A percentile compares a stretch with the other conserved stretches of the same genome.
These are phyloP conservation scores for Penicillium samsonianum DNA, from an alignment of 495 filamentous ascomycete genomes.

Conservation along the genomic window DNA sequence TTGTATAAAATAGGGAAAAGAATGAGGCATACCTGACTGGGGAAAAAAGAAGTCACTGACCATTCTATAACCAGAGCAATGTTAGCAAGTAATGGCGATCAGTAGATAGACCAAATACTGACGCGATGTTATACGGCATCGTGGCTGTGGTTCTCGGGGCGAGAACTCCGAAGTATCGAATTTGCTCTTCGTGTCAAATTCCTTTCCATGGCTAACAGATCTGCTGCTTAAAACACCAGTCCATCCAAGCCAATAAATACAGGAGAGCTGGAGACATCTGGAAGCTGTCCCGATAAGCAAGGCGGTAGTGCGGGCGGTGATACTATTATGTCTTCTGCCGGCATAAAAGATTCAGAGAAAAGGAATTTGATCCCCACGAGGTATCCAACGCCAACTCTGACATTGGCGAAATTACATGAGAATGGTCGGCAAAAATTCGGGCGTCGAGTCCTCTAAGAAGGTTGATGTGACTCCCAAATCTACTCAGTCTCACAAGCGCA, in stretches of 20 bases:
- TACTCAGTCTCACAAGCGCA: slow-evolving; percentile 40
- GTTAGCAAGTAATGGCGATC: slow-evolving; percentile 10
- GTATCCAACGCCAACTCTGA: slow-evolving; percentile 3
- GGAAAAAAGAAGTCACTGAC: slow-evolving; percentile 99
- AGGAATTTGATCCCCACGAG: slow-evolving; percentile 19
- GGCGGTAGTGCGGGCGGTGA: slow-evolving; percentile 17
- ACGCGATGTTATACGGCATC: slow-evolving; percentile 77
- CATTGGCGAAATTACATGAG: slow-evolving; percentile 10
- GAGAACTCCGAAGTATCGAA: slow-evolving; percentile 9
- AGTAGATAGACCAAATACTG: slow-evolving; percentile 29
- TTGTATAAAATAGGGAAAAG: neutral
- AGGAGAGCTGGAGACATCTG: neutral
- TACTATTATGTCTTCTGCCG: neutral
- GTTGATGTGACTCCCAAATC: slow-evolving; percentile 23
- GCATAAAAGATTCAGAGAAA: slow-evolving; percentile 17
- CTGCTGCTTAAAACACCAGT: slow-evolving; percentile 8
- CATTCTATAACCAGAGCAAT: slow-evolving; percentile 59
- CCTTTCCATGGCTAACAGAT: slow-evolving; percentile 25
- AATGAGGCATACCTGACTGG: slow-evolving; percentile 65
- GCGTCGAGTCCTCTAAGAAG: slow-evolving; percentile 21
- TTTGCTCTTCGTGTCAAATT: slow-evolving; percentile 1
- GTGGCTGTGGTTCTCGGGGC: slow-evolving; percentile 24
- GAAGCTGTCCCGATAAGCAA: slow-evolving; percentile 5
- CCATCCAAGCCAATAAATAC: slow-evolving; percentile 2
- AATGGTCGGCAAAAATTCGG: slow-evolving; percentile 33